Percentiles rank a stretch among this genome's conserved stretches.
Evolutionary conservation across 257 asterid genomes (phyloP).

Genomic region (Solanum bulbocastanum): DNA sequence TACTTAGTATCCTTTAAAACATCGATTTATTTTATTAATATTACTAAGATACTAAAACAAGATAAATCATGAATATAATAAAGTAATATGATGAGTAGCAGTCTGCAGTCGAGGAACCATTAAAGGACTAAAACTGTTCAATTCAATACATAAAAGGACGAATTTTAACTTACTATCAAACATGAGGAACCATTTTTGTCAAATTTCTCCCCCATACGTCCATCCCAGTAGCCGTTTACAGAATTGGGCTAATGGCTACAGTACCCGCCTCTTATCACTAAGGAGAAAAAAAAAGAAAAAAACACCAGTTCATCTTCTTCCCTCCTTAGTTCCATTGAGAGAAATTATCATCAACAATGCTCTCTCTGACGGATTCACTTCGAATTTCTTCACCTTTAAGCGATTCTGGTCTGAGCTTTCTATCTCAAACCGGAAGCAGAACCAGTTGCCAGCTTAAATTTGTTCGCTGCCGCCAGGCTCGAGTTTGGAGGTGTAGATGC

Average conservation of each 20-base stretch:
- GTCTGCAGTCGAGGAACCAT: background rate
- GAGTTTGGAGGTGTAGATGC: constrained; percentile 20
- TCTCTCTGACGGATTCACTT: background rate
- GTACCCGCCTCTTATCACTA: constrained; percentile 2
- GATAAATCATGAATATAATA: background rate
- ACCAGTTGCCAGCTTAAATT: constrained; percentile 24
- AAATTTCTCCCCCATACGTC: background rate
- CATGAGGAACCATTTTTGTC: background rate
- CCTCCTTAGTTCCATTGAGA: background rate
- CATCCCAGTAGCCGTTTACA: background rate
- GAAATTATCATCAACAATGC: background rate
- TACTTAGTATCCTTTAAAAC: background rate
- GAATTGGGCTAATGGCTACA: background rate
- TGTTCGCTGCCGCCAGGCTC: constrained; percentile 18
- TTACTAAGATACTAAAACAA: background rate
- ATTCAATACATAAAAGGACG: background rate
- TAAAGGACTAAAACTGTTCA: background rate
- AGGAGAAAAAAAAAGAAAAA: background rate
- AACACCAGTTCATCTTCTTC: background rate
- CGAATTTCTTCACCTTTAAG: background rate
- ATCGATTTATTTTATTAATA: background rate
- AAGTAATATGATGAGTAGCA: background rate
- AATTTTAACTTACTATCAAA: background rate
- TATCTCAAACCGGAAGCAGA: background rate
- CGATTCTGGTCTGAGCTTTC: background rate